These are phyloP conservation scores for Rhizophagus sp. DNA, from an alignment of 192 early-diverging fungal species.

Conservation along the genomic window DNA sequence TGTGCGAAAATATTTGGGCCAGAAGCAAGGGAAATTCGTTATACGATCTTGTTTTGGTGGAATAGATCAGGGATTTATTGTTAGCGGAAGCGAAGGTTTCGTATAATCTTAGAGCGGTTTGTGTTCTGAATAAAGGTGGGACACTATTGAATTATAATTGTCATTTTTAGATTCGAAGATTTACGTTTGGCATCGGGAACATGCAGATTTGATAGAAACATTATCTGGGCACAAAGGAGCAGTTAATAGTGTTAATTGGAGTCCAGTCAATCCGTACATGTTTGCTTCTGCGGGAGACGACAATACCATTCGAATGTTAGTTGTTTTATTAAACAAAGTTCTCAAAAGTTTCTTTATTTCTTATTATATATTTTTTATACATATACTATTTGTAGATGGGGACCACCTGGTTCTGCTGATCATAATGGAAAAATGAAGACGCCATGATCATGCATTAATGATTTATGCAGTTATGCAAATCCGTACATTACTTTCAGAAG, in stretches of 20 bases:
- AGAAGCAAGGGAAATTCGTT: slow-evolving; percentile 83
- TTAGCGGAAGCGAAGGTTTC: slow-evolving; percentile 90
- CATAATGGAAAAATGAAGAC: slow-evolving; percentile 30
- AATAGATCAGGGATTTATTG: slow-evolving; percentile 74
- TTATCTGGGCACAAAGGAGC: slow-evolving; percentile 66
- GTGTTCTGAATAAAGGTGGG: background rate
- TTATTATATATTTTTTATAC: background rate
- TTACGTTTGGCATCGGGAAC: slow-evolving; percentile 82
- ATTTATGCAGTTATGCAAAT: background rate
- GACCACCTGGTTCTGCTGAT: slow-evolving; percentile 19
- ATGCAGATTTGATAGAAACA: slow-evolving; percentile 64
- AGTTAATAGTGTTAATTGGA: slow-evolving; percentile 81
- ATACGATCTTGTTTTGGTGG: slow-evolving; percentile 95
- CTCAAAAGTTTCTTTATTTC: background rate
- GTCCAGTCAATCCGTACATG: slow-evolving; percentile 57
- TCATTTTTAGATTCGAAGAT: slow-evolving; percentile 58
- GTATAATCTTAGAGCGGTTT: background rate
- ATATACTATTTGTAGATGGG: slow-evolving; percentile 24
- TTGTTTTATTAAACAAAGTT: background rate
- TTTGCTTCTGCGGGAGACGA: slow-evolving; percentile 87
- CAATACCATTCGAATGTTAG: slow-evolving; percentile 76
- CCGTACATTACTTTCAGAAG: background rate
- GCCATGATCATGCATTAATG: slow-evolving; percentile 1
- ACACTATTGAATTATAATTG: background rate
- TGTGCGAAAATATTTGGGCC: slow-evolving; percentile 78